phyloP scores from a whole-genome alignment of 495 filamentous ascomycete species.

The Aeminium ludgeri region DNA sequence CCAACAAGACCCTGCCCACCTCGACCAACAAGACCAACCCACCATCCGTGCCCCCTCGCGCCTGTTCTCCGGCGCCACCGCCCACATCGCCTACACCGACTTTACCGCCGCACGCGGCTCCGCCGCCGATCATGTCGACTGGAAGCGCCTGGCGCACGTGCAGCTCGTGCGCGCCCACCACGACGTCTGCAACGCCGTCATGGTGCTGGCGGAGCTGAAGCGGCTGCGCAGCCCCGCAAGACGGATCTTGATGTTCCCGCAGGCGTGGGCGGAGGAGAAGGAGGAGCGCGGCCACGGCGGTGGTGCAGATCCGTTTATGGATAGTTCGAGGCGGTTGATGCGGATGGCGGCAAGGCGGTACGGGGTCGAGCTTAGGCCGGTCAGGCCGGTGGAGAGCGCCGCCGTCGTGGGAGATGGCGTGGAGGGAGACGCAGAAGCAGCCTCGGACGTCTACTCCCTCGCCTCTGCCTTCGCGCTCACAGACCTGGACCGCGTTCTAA shows the following conservation, averaged over 20 bases:
- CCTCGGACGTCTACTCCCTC: constrained; percentile 21
- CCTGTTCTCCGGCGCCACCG: constrained; percentile 18
- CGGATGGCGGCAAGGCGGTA: constrained; percentile 27
- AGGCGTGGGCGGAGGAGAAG: constrained; percentile 23
- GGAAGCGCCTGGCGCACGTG: constrained; percentile 28
- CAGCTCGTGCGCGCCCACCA: constrained; percentile 27
- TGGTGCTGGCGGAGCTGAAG: constrained; percentile 30
- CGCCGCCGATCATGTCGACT: constrained; percentile 15
- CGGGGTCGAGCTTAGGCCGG: constrained; percentile 27
- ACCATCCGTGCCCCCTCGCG: constrained; percentile 20
- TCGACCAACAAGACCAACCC: not conserved
- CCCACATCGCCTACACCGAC: constrained; percentile 18
- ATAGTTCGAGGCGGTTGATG: constrained; percentile 28
- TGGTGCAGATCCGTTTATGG: constrained; percentile 18
- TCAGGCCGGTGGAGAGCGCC: constrained; percentile 17
- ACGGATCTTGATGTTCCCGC: constrained; percentile 30
- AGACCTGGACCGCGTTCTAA: constrained; percentile 29
- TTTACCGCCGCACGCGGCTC: constrained; percentile 16
- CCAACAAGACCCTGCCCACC: not conserved
- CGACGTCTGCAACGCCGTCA: constrained; percentile 31
- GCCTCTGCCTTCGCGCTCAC: constrained; percentile 26
- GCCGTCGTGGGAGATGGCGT: no score
- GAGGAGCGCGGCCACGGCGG: constrained; percentile 10
- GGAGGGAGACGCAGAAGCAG: no score
- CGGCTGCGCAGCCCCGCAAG: constrained; percentile 27